Base-by-base conservation (phyloP, 2,329 filamentous ascomycete genomes). In the Fusarium concolor region DNA sequence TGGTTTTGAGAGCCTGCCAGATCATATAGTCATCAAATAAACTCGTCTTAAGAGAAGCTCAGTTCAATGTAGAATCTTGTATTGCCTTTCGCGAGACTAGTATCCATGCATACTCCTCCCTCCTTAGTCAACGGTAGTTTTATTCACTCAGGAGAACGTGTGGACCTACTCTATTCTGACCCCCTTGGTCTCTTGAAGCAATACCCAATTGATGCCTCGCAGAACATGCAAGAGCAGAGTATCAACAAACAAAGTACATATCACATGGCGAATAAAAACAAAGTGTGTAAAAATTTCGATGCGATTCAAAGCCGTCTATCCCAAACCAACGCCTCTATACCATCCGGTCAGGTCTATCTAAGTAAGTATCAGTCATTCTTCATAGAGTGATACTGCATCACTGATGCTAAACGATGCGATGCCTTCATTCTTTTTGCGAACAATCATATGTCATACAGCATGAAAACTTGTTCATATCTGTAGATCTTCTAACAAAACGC, bases 311-410 rank as follows among this genome's bases (percentile, higher is more conserved):
- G 55, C 60, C 65, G 49, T 72, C 70, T 72, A 72, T 72, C 56
- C 67, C 67, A 72, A 69, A 53, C 64, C 50, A 72, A 72, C 70
- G 70, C 70, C 70, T 72, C 70, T 72, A 72, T 72, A 68, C 56
- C 60, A 60, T 60, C 56, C 51, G 54, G 59, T 69, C 64, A 61
- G 41, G 58, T 69, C 62, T 69, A 62, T 71, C 62, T 67, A 60
- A 63, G 51, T 60, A 59, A 59, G 33, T 59, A 46, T 39, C 41
- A 43, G 41, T 57, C 67, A 55, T 58, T 67, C 65, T 62, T 52
- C 59, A 62, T 62, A 45, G 64, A 51, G 42, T 53, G 60, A 69
- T 68, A 53, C 55, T 29, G 51, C 58, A 42, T 47, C 42, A 43
- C 59, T 50, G 24, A 65, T 52, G 39, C 22, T 51, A 42, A 29